Conservation (phyloP, 768 basidiomycete species). For the Rhizopogon sp. region DNA sequence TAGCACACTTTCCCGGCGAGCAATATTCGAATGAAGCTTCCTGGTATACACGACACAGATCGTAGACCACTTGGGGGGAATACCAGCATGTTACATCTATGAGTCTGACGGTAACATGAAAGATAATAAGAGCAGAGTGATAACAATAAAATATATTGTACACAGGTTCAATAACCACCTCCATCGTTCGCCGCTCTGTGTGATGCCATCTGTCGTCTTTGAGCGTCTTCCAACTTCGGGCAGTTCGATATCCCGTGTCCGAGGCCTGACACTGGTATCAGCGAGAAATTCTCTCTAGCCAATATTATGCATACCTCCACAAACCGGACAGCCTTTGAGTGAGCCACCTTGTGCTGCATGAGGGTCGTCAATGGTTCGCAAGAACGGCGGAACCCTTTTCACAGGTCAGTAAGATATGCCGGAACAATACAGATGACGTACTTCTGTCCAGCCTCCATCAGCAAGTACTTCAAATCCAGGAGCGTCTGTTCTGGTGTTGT, state of each 20-base stretch:
- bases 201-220: constrained; percentile 85
- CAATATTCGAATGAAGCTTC: neutral
- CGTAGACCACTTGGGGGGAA: neutral
- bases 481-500: constrained; percentile 94
- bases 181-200: constrained; percentile 68
- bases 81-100: neutral
- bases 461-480: constrained; percentile 91
- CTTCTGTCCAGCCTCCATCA: constrained; percentile 99
- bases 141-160: neutral
- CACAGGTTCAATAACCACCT: constrained; percentile 35
- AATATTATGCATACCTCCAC: constrained; percentile 64
- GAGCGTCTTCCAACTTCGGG: constrained; percentile 92
- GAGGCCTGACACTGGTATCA: constrained; percentile 48
- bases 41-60: neutral
- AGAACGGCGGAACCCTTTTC: constrained; percentile 86
- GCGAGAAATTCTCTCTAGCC: neutral
- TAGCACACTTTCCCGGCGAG: neutral
- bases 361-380: constrained; percentile 87
- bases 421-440: constrained; percentile 32
- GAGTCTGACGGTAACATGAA: neutral
- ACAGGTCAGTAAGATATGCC: constrained; percentile 4
- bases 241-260: constrained; percentile 94
- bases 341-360: constrained; percentile 73
- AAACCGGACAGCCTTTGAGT: constrained; percentile 89
- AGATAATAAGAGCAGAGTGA: neutral